These are phyloP conservation scores for Cylindrotheca closterium DNA, from an alignment of 108 stramenopile species.

Conservation along the genomic window DNA sequence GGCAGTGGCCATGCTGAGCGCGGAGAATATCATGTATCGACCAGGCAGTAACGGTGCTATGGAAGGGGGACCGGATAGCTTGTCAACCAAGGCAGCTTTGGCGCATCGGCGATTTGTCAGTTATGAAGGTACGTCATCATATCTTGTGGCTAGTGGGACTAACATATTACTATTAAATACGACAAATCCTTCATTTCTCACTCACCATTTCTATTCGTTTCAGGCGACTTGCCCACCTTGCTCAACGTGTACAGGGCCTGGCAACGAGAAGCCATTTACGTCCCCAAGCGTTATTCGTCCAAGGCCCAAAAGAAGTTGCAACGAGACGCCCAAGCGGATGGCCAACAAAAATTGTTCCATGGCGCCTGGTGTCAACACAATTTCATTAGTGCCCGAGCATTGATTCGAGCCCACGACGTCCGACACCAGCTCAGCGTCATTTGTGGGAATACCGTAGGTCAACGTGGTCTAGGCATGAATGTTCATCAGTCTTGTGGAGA, in stretches of 20 bases:
- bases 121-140: conserved; percentile 61
- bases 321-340: conserved; percentile 25
- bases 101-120: conserved; percentile 73
- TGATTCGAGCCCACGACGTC: conserved; percentile 70
- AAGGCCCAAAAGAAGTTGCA: conserved; percentile 36
- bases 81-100: conserved; percentile 70
- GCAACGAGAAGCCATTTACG: conserved; percentile 76
- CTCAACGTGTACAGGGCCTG: conserved; percentile 91
- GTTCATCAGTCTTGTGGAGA: conserved; percentile 51
- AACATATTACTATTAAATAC: too few relatives aligned
- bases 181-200: too few relatives aligned
- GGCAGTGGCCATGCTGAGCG: conserved; percentile 92
- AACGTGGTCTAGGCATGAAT: conserved; percentile 72
- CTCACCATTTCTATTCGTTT: neutral
- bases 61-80: conserved; percentile 49
- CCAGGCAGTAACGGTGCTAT: conserved; percentile 79
- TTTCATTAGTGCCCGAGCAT: conserved; percentile 73
- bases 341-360: conserved; percentile 40
- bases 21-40: conserved; percentile 93
- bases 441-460: conserved; percentile 39
- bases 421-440: conserved; percentile 63
- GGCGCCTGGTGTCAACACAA: conserved; percentile 85
- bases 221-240: conserved; percentile 92
- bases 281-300: conserved; percentile 12
- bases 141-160: too few relatives aligned